Percentiles rank a stretch among this genome's conserved stretches.
These are phyloP conservation scores for Phytophthora kernoviae DNA, from an alignment of 352 stramenopile species.

Conservation along the genomic window DNA sequence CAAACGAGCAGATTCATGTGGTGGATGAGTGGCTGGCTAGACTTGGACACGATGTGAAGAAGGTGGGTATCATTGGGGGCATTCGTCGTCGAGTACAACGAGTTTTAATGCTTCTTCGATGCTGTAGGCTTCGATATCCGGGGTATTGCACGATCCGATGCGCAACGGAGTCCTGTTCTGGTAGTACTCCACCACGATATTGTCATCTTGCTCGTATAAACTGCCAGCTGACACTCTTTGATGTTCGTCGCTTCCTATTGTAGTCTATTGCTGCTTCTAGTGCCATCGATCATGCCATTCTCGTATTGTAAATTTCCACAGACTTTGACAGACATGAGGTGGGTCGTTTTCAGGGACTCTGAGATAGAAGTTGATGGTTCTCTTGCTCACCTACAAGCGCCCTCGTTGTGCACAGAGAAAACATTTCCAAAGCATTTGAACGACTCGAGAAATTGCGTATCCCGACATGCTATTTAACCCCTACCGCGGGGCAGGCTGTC, in stretches of 20 bases:
- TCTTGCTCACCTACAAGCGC: constrained; percentile 1
- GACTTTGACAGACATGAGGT: constrained; percentile 33
- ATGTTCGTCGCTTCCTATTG: background rate
- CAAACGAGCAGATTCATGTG: constrained; percentile 32
- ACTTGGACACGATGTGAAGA: constrained; percentile 21
- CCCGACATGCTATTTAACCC: constrained; percentile 18
- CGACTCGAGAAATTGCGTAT: constrained; percentile 15
- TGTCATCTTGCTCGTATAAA: background rate
- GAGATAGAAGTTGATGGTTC: background rate
- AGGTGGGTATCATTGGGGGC: background rate
- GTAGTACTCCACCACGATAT: constrained; percentile 18
- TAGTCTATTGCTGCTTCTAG: constrained; percentile 14
- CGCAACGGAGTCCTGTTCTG: constrained; percentile 47
- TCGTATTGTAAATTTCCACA: constrained; percentile 26
- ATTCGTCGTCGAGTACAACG: background rate
- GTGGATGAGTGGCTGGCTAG: constrained; percentile 36
- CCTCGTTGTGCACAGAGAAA: constrained; percentile 29
- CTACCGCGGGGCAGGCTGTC: constrained; percentile 26
- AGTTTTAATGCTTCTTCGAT: background rate
- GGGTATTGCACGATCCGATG: constrained; percentile 40
- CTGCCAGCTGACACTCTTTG: background rate
- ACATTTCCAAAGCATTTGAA: constrained; percentile 34
- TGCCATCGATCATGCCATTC: constrained; percentile 6
- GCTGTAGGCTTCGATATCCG: constrained; percentile 11
- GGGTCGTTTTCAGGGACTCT: background rate